Evolutionary conservation across 306 rosid genomes (phyloP), one percentile per base, ranked within the genome.

Genomic region (Trifolium subterraneum): DNA sequence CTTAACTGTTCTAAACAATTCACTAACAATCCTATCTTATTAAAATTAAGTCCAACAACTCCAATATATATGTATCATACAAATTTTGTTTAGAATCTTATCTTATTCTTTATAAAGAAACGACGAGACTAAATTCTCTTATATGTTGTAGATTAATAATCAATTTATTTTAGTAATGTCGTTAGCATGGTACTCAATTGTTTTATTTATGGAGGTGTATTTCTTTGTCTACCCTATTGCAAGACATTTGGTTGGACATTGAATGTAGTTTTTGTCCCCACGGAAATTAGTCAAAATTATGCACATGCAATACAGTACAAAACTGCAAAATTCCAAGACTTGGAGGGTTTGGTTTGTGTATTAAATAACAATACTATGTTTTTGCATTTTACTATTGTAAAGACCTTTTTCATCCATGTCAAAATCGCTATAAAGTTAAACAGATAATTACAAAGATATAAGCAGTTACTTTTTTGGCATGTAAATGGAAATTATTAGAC

Each of bases 221-320:
- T 64, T 33, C 12, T 72, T 42, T 56, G 68, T 55, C 78, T 23
- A 20, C 45, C 64, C 54, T 23, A 35, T 45, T 14, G 35, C 14
- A 73, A 42, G 47, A 51, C 22, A 73, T 39, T 63, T 16, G 70
- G 25, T 68, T 48, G 64, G n/a, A 20, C 61, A 59, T 42, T 63
- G 39, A 70, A 80, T 33, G 77, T 6, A 52, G 48, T 47, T 71
- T 79, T 76, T 80, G 87, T 84, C 84, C 68, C 68, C 78, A 51
- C 20, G 6, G 41, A 70, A 39, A 47, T 75, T 80, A 77, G 90
- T 89, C 90, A 89, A 83, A 68, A 55, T 41, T 56, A 36, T 65
- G 89, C 87, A 85, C 94, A 79, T 89, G 87, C 67, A 13, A 1
- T 11, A 68, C 75, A 51, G 51, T 69, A 42, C 45, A 68, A 74